These are phyloP conservation scores for Chlorella ohadii DNA, from an alignment of 139 green algal genomes.

Conservation along the genomic window DNA sequence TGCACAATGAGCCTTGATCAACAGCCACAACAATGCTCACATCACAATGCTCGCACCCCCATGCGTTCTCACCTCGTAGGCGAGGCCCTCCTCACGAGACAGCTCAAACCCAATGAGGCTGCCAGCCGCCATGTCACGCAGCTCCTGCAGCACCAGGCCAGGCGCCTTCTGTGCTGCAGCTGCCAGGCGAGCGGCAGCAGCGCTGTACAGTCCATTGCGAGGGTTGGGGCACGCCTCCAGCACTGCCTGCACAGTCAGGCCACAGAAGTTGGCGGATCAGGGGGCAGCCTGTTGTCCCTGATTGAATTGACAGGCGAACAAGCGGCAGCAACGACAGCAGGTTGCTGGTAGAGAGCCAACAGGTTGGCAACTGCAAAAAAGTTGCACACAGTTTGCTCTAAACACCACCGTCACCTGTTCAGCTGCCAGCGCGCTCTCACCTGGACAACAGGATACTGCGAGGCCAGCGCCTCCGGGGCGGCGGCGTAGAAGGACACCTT, in stretches of 20 bases:
- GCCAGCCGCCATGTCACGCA: slow-evolving; percentile 59
- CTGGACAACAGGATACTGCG: slow-evolving; percentile 26
- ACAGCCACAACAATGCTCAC: too few species aligned
- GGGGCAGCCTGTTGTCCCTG: too few species aligned
- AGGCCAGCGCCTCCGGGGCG: slow-evolving; percentile 26
- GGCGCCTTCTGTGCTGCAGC: neutral
- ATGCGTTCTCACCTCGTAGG: slow-evolving; percentile 51
- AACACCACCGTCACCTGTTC: too few species aligned
- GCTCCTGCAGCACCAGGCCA: slow-evolving; percentile 34
- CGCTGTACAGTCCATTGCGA: slow-evolving; percentile 48
- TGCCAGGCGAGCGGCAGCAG: slow-evolving; percentile 27
- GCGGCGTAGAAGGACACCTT: slow-evolving; percentile 58
- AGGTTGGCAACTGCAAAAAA: neutral
- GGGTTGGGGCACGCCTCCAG: slow-evolving; percentile 35
- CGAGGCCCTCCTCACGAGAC: slow-evolving; percentile 44
- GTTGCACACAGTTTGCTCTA: too few species aligned
- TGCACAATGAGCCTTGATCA: too few species aligned
- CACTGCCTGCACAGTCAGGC: neutral
- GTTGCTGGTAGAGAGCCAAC: neutral
- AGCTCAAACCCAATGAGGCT: slow-evolving; percentile 74
- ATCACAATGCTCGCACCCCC: too few species aligned
- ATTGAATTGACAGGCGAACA: too few species aligned
- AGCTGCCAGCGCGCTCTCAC: neutral
- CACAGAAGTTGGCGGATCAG: neutral
- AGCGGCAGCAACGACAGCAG: too few species aligned